Evolutionary conservation across 2,329 filamentous ascomycete genomes (phyloP).

Genomic region (Paracamarosporium sp.): DNA sequence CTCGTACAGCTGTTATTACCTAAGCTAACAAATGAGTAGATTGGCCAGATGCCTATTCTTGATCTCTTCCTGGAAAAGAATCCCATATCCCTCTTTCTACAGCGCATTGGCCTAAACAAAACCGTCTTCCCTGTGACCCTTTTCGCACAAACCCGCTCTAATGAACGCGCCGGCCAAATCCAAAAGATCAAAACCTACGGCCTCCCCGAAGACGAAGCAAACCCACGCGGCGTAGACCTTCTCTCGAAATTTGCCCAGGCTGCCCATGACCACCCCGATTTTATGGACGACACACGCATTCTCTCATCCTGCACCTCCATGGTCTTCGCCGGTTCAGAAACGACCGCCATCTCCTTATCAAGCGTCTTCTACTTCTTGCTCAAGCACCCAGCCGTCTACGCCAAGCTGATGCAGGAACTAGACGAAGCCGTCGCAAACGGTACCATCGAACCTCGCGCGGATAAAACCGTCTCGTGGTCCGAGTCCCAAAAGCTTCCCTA

Average conservation of each 20-base stretch:
- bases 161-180: slow-evolving; percentile 66
- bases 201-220: slow-evolving; percentile 38
- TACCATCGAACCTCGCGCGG: slow-evolving; percentile 49
- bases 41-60: slow-evolving; percentile 77
- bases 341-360: slow-evolving; percentile 76
- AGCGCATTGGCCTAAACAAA: slow-evolving; percentile 71
- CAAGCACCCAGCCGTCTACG: slow-evolving; percentile 64
- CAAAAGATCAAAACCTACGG: slow-evolving; percentile 55
- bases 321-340: slow-evolving; percentile 78
- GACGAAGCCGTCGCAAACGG: slow-evolving; percentile 64
- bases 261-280: slow-evolving; percentile 69
- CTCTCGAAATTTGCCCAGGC: slow-evolving; percentile 76
- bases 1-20: neutral
- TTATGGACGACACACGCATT: slow-evolving; percentile 74
- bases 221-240: slow-evolving; percentile 60
- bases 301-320: slow-evolving; percentile 76
- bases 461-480: slow-evolving; percentile 71
- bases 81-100: slow-evolving; percentile 71
- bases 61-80: slow-evolving; percentile 77
- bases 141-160: slow-evolving; percentile 74
- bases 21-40: slow-evolving; percentile 46
- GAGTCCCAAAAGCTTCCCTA: slow-evolving; percentile 76
- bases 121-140: slow-evolving; percentile 74
- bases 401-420: slow-evolving; percentile 66
- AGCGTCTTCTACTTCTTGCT: slow-evolving; percentile 78